These are phyloP conservation scores for Fimicolochytrium jonesii DNA, from an alignment of 192 early-diverging fungal genomes.

Conservation along the genomic window DNA sequence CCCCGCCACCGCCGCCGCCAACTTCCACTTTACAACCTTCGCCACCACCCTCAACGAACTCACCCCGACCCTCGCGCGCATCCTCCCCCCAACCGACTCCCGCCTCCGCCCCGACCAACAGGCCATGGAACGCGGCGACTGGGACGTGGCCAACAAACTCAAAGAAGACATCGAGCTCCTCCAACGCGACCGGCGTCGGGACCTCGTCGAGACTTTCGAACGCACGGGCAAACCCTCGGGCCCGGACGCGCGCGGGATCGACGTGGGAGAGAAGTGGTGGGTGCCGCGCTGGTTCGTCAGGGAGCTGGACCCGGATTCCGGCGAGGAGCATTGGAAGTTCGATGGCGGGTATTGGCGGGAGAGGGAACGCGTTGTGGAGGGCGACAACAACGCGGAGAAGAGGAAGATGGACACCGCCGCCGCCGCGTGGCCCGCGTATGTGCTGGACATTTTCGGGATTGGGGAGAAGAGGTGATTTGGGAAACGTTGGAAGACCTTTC, in stretches of 20 bases:
- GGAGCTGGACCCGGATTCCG: conserved; percentile 61
- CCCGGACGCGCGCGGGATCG: conserved; percentile 20
- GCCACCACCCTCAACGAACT: conserved; percentile 75
- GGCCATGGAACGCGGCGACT: conserved; percentile 79
- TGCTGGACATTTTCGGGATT: conserved; percentile 21
- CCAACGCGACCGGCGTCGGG: conserved; percentile 62
- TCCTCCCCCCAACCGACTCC: conserved; percentile 76
- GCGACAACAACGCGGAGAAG: background rate
- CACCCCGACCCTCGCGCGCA: conserved; percentile 47
- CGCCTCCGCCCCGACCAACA: conserved; percentile 81
- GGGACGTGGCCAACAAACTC: conserved; percentile 66
- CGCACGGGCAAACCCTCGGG: conserved; percentile 26
- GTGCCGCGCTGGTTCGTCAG: conserved; percentile 78
- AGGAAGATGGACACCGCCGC: background rate
- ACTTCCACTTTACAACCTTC: conserved; percentile 73
- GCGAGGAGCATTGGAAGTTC: conserved; percentile 65
- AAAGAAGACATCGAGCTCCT: conserved; percentile 74
- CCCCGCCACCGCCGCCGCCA: conserved; percentile 20
- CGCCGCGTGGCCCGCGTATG: conserved; percentile 21
- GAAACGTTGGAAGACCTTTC: too few relatives aligned
- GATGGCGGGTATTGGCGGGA: conserved; percentile 66
- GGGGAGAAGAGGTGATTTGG: background rate
- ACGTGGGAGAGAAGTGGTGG: conserved; percentile 49
- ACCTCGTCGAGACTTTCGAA: conserved; percentile 55
- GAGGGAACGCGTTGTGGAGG: background rate